Evolutionary conservation across 345 rosid genomes (phyloP), one percentile per base, ranked within the genome.

Genomic region (Theobroma cacao): DNA sequence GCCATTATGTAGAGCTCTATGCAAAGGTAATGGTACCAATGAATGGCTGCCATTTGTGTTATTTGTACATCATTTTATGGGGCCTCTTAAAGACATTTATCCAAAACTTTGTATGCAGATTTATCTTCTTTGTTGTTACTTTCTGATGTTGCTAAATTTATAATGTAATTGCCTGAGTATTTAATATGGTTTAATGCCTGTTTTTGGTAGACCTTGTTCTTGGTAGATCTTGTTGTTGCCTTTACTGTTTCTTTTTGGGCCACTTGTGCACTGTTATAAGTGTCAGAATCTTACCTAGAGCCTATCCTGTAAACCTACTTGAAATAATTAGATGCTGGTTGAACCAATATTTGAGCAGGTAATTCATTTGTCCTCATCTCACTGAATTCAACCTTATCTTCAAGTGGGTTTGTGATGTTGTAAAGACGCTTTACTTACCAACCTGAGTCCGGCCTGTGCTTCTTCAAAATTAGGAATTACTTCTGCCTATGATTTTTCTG

Each of bases 1-100:
- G 90, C 62, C 87, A 72, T n/a, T 88, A 80, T 81, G 99, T 91
- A 75, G 97, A 90, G 75, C 84, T 90, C 73, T 96, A 92, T 84
- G 95, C 94, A 7, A 92, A 91, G 97, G 98, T 93, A 90, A 75
- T 15, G 31, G 63, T 28, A 12, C 20, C 31, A 67, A 64, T 65
- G 28, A 43, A 8, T 20, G 28, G 38, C 43, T 50, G 56, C 40
- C 14, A 26, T 28, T 69, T 47, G 26, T 69, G 5, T 47, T 70
- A 47, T 28, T 22, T 30, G 53, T 48, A 70, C 40, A 38, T 34
- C 4, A n/a, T n/a, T 64, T 38, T 40, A n/a, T 3, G 26, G 8
- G 69, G 28, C 47, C 47, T 7, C 45, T 64, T 36, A 30, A 24
- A 34, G 47, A 64, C 24, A 62, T 62, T 58, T 62, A 17, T 56